phyloP scores from a whole-genome alignment of 1,284 basidiomycete genomes.

The Boletellus deceptivus region DNA sequence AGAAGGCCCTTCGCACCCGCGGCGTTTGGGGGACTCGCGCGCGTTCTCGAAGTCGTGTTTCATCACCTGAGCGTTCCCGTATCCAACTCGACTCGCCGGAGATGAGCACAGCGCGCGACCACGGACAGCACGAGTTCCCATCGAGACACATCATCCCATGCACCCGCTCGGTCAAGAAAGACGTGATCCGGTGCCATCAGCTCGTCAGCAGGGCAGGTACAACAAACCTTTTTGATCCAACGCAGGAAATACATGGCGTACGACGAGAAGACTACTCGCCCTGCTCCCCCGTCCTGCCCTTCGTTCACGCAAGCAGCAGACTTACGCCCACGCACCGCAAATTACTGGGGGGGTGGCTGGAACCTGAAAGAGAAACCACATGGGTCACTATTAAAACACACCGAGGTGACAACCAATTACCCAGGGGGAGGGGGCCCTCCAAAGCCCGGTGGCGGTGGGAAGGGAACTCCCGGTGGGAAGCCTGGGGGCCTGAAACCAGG shows the following conservation, averaged over 20 bases:
- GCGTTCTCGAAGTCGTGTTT: conserved; percentile 31
- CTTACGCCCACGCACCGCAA: conserved; percentile 7
- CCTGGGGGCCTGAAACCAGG: conserved; percentile 84
- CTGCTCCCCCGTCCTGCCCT: conserved; percentile 24
- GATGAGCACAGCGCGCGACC: conserved; percentile 22
- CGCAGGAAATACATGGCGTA: conserved; percentile 29
- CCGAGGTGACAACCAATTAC: conserved; percentile 44
- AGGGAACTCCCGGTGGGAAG: conserved; percentile 76
- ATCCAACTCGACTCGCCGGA: conserved; percentile 26
- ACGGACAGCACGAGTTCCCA: conserved; percentile 19
- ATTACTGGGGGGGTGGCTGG: conserved; percentile 40
- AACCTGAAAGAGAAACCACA: conserved; percentile 27
- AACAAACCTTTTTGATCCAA: conserved; percentile 33
- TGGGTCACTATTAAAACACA: conserved; percentile 11
- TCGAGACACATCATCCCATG: conserved; percentile 21
- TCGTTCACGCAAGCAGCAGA: conserved; percentile 8
- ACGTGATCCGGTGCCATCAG: conserved; percentile 22
- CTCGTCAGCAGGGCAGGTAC: conserved; percentile 26
- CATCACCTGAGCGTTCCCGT: conserved; percentile 27
- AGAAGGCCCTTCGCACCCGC: conserved; percentile 26
- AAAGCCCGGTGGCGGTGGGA: conserved; percentile 79
- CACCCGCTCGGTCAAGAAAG: conserved; percentile 17
- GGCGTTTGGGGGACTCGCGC: conserved; percentile 26
- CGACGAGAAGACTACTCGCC: conserved; percentile 24
- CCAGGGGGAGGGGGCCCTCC: conserved; percentile 79